Percentiles rank a stretch among this genome's conserved stretches.
These are phyloP conservation scores for Metarhizium rileyi DNA, from an alignment of 2,329 filamentous ascomycete genomes.

Conservation along the genomic window DNA sequence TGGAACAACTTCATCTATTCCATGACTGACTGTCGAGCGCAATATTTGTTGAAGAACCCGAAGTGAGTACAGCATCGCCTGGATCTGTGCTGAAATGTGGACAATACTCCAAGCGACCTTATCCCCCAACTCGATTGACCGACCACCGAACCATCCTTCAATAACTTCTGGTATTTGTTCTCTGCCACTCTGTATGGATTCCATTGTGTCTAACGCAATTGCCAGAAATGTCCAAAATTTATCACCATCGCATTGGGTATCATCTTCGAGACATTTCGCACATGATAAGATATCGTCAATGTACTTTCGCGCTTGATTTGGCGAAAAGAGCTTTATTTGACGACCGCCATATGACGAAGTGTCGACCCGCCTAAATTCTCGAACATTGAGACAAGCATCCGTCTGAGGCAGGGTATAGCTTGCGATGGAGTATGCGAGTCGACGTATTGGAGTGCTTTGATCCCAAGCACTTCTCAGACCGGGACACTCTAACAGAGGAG, in stretches of 20 bases:
- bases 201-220: slow-evolving; percentile 16
- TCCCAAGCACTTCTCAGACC: slow-evolving; percentile 48
- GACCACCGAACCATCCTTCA: background rate
- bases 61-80: slow-evolving; percentile 52
- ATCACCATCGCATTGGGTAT: slow-evolving; percentile 9
- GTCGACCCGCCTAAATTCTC: slow-evolving; percentile 29
- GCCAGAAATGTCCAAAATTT: slow-evolving; percentile 15
- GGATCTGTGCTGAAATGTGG: slow-evolving; percentile 51
- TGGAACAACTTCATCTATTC: background rate
- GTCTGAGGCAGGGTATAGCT: background rate
- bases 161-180: background rate
- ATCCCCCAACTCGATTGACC: background rate
- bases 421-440: slow-evolving; percentile 42
- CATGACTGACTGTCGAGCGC: background rate
- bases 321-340: slow-evolving; percentile 12
- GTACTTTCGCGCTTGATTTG: background rate
- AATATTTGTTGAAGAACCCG: slow-evolving; percentile 35
- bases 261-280: background rate
- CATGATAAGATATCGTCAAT: slow-evolving; percentile 12
- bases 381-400: slow-evolving; percentile 10
- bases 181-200: slow-evolving; percentile 18
- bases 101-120: slow-evolving; percentile 43
- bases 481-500: slow-evolving; percentile 50
- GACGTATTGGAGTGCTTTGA: slow-evolving; percentile 38
- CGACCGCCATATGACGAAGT: slow-evolving; percentile 19